phyloP scores from a whole-genome alignment of 306 rosid species.

The Malus sieversii region DNA sequence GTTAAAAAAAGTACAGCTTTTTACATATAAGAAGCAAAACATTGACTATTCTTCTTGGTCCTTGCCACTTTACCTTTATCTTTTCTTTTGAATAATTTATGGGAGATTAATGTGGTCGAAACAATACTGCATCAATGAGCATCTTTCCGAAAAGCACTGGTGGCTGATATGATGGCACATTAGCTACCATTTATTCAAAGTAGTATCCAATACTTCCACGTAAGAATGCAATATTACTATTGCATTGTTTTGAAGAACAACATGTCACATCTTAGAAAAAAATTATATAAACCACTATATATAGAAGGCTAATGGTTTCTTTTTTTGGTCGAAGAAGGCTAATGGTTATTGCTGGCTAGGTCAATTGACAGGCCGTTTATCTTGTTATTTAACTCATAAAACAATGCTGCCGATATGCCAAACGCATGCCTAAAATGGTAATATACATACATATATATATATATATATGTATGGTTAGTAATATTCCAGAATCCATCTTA shows the following conservation, averaged over 20 bases:
- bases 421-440: not conserved
- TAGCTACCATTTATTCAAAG: not conserved
- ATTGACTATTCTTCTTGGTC: not conserved
- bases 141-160: slow-evolving; percentile 17
- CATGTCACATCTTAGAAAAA: slow-evolving; percentile 32
- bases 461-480: not conserved
- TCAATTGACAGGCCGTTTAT: not conserved
- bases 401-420: not conserved
- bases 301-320: slow-evolving; percentile 6
- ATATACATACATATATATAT: not conserved
- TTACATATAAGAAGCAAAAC: no score
- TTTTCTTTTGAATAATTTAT: not conserved
- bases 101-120: not conserved
- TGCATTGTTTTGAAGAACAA: slow-evolving; percentile 27
- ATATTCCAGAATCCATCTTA: not conserved
- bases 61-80: not conserved
- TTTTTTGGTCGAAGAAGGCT: no score
- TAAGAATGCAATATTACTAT: not conserved
- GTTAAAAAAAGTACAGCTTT: no score
- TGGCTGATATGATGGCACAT: not conserved
- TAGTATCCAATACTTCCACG: slow-evolving; percentile 33
- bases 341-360: not conserved
- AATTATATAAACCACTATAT: not conserved
- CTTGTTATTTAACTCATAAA: not conserved
- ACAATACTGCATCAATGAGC: slow-evolving; percentile 3